Conservation (phyloP, 1,284 basidiomycete species). For the Trametes sp. region DNA sequence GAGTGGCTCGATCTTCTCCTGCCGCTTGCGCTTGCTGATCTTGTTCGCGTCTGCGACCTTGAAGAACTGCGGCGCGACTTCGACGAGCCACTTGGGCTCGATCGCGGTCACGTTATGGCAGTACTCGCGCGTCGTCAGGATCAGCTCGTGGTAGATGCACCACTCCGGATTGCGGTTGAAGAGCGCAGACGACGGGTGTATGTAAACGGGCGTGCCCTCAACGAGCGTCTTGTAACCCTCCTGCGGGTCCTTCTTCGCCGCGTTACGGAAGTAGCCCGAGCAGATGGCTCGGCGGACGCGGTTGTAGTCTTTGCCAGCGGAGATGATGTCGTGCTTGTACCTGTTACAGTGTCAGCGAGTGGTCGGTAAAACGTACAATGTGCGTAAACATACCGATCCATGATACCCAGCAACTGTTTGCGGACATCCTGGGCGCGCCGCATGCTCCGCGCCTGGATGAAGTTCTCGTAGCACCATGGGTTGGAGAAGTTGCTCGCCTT, state of each 20-base stretch:
- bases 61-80: constrained; percentile 98
- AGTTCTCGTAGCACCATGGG: constrained; percentile 98
- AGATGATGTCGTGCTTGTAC: constrained; percentile 96
- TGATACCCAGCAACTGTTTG: constrained; percentile 97
- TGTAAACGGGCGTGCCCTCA: constrained; percentile 97
- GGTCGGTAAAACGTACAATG: not conserved
- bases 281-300: constrained; percentile 95
- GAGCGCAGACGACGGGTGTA: constrained; percentile 96
- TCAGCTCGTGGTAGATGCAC: constrained; percentile 81
- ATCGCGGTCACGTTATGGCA: constrained; percentile 97
- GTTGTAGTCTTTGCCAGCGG: constrained; percentile 93
- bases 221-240: constrained; percentile 99
- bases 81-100: constrained; percentile 98
- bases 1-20: constrained; percentile 96
- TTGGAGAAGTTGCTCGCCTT: constrained; percentile 94
- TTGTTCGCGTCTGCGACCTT: constrained; percentile 95
- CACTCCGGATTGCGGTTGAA: constrained; percentile 93
- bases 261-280: constrained; percentile 95
- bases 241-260: constrained; percentile 94
- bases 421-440: constrained; percentile 97
- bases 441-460: constrained; percentile 97
- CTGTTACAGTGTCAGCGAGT: constrained; percentile 46
- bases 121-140: constrained; percentile 86
- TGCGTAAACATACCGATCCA: constrained; percentile 81
- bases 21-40: constrained; percentile 96